Percentiles rank a stretch among this genome's conserved stretches.
Evolutionary conservation across 345 rosid genomes (phyloP).

Genomic region (Pistacia integerrima): DNA sequence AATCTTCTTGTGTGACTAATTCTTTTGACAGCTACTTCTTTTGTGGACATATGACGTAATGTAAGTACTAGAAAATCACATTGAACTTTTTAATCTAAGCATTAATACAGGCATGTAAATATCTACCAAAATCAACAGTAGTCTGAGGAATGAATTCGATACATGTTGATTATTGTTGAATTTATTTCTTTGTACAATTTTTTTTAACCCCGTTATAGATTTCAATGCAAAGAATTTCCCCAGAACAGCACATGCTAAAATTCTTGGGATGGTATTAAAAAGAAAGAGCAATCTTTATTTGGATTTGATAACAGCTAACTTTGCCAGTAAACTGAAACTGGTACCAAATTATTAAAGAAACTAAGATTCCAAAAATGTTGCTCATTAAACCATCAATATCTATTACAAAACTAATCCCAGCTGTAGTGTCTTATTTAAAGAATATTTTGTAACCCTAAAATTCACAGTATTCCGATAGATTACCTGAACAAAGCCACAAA

Average conservation of each 20-base stretch:
- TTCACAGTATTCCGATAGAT: conserved; percentile 15
- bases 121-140: background rate
- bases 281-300: background rate
- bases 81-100: background rate
- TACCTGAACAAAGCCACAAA: conserved; percentile 38
- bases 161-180: too few relatives aligned
- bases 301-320: background rate
- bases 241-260: conserved; percentile 9
- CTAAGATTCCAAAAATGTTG: background rate
- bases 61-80: background rate
- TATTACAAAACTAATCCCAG: conserved; percentile 8
- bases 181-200: too few relatives aligned
- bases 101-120: background rate
- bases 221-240: background rate
- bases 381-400: background rate
- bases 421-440: conserved; percentile 18
- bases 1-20: background rate
- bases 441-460: conserved; percentile 10
- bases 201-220: background rate
- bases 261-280: background rate
- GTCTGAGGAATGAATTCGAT: background rate
- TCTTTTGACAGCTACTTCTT: background rate
- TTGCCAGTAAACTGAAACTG: background rate
- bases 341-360: background rate
- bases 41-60: background rate